Base-by-base conservation (phyloP, 345 rosid species). In the Moringa oleifera region DNA sequence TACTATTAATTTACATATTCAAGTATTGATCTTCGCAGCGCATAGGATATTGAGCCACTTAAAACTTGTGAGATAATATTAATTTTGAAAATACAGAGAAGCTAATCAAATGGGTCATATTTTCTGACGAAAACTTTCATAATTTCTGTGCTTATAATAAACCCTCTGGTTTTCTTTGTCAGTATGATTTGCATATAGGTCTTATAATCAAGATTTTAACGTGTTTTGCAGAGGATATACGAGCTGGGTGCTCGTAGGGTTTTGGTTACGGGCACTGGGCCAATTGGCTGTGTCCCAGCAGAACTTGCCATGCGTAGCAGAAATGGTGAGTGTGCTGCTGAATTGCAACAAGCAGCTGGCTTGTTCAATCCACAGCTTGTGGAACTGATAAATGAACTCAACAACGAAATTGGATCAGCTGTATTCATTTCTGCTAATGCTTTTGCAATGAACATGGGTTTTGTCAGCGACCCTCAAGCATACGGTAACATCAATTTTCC, bases 191-290 rank as follows among this genome's bases (percentile, higher is more conserved):
- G n/a, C n/a, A n/a, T n/a, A n/a, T n/a, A n/a, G n/a, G n/a, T n/a
- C n/a, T n/a, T n/a, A n/a, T n/a, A n/a, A n/a, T n/a, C n/a, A n/a
- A n/a, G n/a, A n/a, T n/a, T n/a, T n/a, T n/a, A n/a, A n/a, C n/a
- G n/a, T n/a, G n/a, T n/a, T n/a, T n/a, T n/a, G 71, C 75, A 90
- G 96, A 89, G 72, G 63, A 57, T 80, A n/a, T 68, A 90, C 21
- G 80, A 84, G 61, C 41, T 93, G 72, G 97, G 98, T 23, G 90
- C 85, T n/a, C 76, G 90, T 10, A 73, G 96, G 58, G 88, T 87
- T 36, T 53, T 92, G 67, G 96, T 92, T 64, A 84, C 89, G 0
- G 97, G 97, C 1, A 92, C 94, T 0, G 98, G 98, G 57, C 94
- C 98, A 9, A 12, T 90, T 53, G 90, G 97, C 0, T 90, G 98